Evolutionary conservation across 2,329 filamentous ascomycete species (phyloP).

Genomic region (Cordyceps tenuipes): DNA sequence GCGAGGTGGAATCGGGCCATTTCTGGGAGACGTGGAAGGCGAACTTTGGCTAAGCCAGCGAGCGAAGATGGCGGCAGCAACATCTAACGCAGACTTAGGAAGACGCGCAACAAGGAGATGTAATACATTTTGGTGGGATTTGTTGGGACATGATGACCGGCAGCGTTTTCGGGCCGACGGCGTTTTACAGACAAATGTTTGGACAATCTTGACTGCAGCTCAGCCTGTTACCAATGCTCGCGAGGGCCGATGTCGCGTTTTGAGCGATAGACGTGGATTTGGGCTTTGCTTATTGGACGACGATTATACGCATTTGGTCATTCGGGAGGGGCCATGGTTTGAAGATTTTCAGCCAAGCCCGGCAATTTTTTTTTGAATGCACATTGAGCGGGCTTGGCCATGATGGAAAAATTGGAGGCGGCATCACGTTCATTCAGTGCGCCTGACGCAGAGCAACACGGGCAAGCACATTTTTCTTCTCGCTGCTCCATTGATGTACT

Average conservation of each 20-base stretch:
- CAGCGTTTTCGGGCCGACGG: conserved; percentile 5
- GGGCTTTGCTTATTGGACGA: neutral
- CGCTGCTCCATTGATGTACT: conserved; percentile 8
- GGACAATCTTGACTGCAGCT: conserved; percentile 6
- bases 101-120: neutral
- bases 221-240: neutral
- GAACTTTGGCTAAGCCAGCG: conserved; percentile 25
- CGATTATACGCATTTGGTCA: conserved; percentile 8
- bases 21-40: conserved; percentile 41
- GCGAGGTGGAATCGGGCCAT: conserved; percentile 59
- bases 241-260: neutral
- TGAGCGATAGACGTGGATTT: neutral
- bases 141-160: conserved; percentile 9
- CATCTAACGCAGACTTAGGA: neutral
- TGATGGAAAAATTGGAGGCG: neutral
- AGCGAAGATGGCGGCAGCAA: neutral
- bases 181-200: conserved; percentile 11
- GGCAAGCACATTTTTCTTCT: neutral
- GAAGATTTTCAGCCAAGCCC: neutral
- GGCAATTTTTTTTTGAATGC: conserved; percentile 1
- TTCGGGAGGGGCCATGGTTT: neutral
- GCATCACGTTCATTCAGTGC: neutral
- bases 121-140: neutral
- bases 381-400: neutral
- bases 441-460: neutral